Evolutionary conservation across 805 yeast genomes (phyloP).

Genomic region (Wickerhamiella musiphila): DNA sequence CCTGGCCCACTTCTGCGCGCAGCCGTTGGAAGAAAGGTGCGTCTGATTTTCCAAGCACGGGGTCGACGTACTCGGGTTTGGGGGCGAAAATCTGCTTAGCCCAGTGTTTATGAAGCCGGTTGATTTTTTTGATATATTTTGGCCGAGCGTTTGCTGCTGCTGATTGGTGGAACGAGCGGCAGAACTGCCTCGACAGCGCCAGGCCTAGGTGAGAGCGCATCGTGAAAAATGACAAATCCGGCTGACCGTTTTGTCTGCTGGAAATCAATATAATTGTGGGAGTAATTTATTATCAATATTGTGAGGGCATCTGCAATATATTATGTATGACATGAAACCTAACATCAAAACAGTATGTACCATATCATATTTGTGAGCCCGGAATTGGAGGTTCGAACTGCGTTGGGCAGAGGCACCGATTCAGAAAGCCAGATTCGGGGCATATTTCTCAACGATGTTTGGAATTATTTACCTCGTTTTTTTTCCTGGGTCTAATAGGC

Average conservation of each 20-base stretch:
- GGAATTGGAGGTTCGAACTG: too few relatives aligned
- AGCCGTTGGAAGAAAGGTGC: constrained; percentile 56
- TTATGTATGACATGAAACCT: neutral
- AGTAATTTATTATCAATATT: too few relatives aligned
- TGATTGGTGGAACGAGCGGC: constrained; percentile 11
- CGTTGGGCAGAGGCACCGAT: too few relatives aligned
- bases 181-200: neutral
- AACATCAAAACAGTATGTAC: neutral
- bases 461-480: too few relatives aligned
- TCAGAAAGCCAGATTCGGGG: too few relatives aligned
- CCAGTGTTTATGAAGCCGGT: constrained; percentile 18
- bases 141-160: constrained; percentile 11
- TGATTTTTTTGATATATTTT: constrained; percentile 14
- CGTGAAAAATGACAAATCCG: neutral
- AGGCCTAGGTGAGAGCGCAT: too few relatives aligned
- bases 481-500: too few relatives aligned
- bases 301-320: neutral
- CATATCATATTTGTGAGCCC: too few relatives aligned
- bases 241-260: neutral
- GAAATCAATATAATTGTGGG: neutral
- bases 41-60: constrained; percentile 58
- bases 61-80: constrained; percentile 39
- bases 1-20: constrained; percentile 47
- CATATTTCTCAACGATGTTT: too few relatives aligned
- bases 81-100: constrained; percentile 15